A percentile compares a stretch with the other conserved stretches of the same genome.
Evolutionary conservation across 345 rosid genomes (phyloP).

Genomic region (Laguncularia racemosa): DNA sequence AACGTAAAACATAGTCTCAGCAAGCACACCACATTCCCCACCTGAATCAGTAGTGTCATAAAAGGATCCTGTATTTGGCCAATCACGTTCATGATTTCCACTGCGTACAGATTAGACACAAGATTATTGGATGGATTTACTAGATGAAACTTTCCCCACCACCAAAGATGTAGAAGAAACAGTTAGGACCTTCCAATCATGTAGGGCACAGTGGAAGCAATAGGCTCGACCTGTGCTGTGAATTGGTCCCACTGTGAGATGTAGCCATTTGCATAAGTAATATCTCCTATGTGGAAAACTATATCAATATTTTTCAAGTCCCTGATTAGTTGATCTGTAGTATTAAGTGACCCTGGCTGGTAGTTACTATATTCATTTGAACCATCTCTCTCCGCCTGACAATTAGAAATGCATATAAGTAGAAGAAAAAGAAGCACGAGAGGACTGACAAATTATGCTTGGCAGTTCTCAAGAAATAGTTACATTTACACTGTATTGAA

Average conservation of each 20-base stretch:
- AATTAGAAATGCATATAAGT: no score
- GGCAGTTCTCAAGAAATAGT: no score
- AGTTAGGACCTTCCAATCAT: constrained; percentile 64
- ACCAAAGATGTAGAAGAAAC: neutral
- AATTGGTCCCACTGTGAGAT: constrained; percentile 86
- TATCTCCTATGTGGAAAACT: constrained; percentile 72
- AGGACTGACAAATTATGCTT: no score
- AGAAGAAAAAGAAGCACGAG: no score
- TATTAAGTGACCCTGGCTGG: constrained; percentile 67
- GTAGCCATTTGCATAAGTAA: constrained; percentile 66
- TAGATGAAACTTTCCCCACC: no score
- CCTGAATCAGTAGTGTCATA: constrained; percentile 39
- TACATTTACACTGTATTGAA: no score
- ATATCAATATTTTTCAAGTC: constrained; percentile 56
- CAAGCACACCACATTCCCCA: constrained; percentile 54
- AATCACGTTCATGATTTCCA: constrained; percentile 78
- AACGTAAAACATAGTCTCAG: constrained; percentile 42
- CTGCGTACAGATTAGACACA: constrained; percentile 24
- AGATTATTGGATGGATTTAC: neutral
- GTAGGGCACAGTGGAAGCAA: constrained; percentile 57
- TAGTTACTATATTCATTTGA: constrained; percentile 66
- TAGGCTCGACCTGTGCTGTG: constrained; percentile 75
- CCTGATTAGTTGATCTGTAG: constrained; percentile 62
- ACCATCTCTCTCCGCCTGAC: constrained; percentile 74
- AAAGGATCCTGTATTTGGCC: constrained; percentile 67